A percentile compares a stretch with the other conserved stretches of the same genome.
phyloP scores from a whole-genome alignment of 768 basidiomycete species.

The Leucocoprinus sp. region DNA sequence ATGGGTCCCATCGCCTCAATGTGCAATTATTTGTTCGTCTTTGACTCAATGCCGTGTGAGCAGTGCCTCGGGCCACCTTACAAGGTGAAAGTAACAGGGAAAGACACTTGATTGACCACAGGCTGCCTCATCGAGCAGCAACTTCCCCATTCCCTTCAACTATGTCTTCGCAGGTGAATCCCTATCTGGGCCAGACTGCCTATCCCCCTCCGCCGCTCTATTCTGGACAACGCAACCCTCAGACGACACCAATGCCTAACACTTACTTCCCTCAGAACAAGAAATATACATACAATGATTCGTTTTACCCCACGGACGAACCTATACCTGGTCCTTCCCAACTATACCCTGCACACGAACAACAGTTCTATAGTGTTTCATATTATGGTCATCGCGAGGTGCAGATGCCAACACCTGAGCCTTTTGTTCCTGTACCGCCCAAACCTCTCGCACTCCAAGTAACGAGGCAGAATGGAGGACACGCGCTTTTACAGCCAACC shows the following conservation, averaged over 20 bases:
- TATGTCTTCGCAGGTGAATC: conserved; percentile 1
- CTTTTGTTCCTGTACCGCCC: not conserved
- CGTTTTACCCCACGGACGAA: conserved; percentile 11
- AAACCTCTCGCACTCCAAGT: conserved; percentile 9
- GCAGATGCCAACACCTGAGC: conserved; percentile 20
- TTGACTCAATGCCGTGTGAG: not conserved
- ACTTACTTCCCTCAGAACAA: conserved; percentile 18
- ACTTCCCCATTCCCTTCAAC: conserved; percentile 6
- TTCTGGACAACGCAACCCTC: conserved; percentile 20
- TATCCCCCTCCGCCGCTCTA: conserved; percentile 20
- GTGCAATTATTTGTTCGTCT: not conserved
- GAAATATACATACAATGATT: conserved; percentile 4
- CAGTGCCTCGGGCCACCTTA: conserved; percentile 2
- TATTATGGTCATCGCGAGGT: conserved; percentile 1
- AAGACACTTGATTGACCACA: not conserved
- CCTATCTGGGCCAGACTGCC: conserved; percentile 7
- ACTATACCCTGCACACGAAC: conserved; percentile 26
- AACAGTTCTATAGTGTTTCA: conserved; percentile 18
- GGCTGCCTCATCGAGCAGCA: conserved; percentile 9
- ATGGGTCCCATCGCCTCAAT: not conserved
- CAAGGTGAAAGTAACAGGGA: not conserved
- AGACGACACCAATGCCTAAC: conserved; percentile 25
- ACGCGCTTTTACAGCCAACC: conserved; percentile 4
- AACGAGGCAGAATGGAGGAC: not conserved
- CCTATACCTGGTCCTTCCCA: conserved; percentile 17